Base-by-base conservation (phyloP, 106 monocot species). In the Apostasia shenzhenica region DNA sequence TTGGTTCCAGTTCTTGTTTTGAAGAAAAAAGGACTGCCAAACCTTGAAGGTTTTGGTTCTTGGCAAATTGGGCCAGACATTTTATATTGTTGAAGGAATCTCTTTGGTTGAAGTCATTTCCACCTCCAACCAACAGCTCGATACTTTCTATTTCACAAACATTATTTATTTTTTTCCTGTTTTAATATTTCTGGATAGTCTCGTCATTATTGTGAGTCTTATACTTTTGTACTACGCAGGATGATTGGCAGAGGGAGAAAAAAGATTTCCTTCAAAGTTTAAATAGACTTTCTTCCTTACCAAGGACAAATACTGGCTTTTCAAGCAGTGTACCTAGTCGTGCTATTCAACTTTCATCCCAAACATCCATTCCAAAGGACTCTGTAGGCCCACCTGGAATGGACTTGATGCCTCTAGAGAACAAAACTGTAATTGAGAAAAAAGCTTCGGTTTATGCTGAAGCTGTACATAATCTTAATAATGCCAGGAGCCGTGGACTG, bases 211-310 rank as follows among this genome's bases (percentile, higher is more conserved):
- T 56, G 13, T 14, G 26, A 5, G 5, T 56, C 2, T 56, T 14
- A 56, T 14, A 56, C 14, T 56, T 56, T 56, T 14, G 26, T 56
- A 56, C 56, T 14, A 14, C 73, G 9, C 69, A 99, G 99, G 99
- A 99, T 72, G 93, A 99, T 49, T 99, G 99, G 99, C 79, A 93
- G 48, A 99, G 85, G 61, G 90, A 90, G 65, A 99, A 83, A 73
- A 83, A 77, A 43, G 93, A 90, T 47, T 99, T 93, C 59, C 76
- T 99, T 74, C 99, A 93, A 68, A 88, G 85, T 76, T 82, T 99
- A 79, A 99, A 78, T 66, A 78, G 78, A 1, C 70, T 99, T 41
- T 83, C 90, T 67, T 70, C 85, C 48, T 73, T 99, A 67, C 99
- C 99, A 6, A 84, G 93, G 70, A 73, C 72, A 78, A 87, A 81